Percentiles rank a stretch among this genome's conserved stretches.
Evolutionary conservation across 495 filamentous ascomycete genomes (phyloP).

Genomic region (Glarea lozoyensis): DNA sequence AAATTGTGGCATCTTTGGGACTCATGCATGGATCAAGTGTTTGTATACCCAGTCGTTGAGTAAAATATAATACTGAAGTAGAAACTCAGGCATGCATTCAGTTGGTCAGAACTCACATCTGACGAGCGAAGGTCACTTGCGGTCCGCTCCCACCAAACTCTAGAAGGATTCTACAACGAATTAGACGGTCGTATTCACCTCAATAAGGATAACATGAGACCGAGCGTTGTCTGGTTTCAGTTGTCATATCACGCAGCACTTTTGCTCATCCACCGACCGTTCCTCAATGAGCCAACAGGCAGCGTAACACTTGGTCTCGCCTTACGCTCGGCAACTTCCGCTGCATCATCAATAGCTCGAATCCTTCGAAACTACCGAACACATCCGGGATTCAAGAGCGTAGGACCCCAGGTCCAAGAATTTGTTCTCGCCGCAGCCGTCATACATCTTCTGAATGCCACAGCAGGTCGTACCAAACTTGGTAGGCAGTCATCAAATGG

Average conservation of each 20-base stretch:
- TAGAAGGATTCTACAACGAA: not conserved
- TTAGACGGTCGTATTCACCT: not conserved
- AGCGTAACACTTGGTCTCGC: not conserved
- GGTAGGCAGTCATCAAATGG: not conserved
- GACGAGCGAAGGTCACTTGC: not conserved
- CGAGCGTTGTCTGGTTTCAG: not conserved
- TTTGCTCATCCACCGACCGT: slow-evolving; percentile 1
- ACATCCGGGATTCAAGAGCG: not conserved
- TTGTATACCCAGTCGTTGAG: not conserved
- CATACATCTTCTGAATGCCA: slow-evolving; percentile 5
- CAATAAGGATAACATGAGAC: not conserved
- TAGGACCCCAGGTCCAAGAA: not conserved
- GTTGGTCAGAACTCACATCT: not conserved
- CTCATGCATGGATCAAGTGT: not conserved
- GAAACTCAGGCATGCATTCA: not conserved
- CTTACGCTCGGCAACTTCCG: not conserved
- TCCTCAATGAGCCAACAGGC: not conserved
- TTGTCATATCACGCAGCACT: slow-evolving; percentile 3
- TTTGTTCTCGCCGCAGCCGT: slow-evolving; percentile 3
- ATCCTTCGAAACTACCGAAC: not conserved
- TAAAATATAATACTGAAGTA: not conserved
- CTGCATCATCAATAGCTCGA: not conserved
- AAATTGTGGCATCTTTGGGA: slow-evolving; percentile 1
- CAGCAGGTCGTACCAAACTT: not conserved
- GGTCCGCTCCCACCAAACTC: not conserved